phyloP scores from a whole-genome alignment of 2,329 filamentous ascomycete species.

The Alternaria burnsii region DNA sequence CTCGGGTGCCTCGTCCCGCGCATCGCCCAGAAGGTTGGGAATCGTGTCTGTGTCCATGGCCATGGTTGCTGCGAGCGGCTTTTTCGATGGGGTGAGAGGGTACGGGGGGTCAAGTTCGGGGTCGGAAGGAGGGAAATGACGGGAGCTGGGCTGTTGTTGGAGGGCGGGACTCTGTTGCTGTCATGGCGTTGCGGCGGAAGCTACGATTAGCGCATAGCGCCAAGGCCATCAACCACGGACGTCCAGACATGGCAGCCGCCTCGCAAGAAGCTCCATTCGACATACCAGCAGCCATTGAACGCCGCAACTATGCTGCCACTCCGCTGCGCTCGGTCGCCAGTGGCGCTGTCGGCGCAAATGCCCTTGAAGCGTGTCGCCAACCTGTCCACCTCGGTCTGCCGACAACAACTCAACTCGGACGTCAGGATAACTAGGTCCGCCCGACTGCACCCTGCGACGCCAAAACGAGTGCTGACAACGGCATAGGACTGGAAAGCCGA shows the following conservation, averaged over 20 bases:
- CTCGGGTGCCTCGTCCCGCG: constrained; percentile 86
- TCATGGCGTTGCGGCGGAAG: constrained; percentile 34
- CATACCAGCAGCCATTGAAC: constrained; percentile 49
- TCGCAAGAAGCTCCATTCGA: constrained; percentile 37
- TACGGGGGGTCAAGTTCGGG: background rate
- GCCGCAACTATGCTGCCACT: constrained; percentile 51
- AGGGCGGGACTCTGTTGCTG: constrained; percentile 33
- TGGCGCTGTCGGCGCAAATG: constrained; percentile 46
- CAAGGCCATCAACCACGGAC: constrained; percentile 33
- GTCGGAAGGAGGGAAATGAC: constrained; percentile 15
- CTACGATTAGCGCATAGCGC: constrained; percentile 30
- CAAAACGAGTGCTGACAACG: constrained; percentile 18
- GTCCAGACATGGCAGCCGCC: constrained; percentile 31
- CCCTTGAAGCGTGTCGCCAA: constrained; percentile 38
- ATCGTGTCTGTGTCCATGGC: constrained; percentile 87
- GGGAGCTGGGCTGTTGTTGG: constrained; percentile 16
- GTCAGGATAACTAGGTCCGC: constrained; percentile 76
- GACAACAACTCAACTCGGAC: constrained; percentile 68
- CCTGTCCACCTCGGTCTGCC: constrained; percentile 40
- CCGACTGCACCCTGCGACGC: background rate
- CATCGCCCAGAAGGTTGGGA: constrained; percentile 88
- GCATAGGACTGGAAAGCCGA: constrained; percentile 86
- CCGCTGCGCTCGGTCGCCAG: constrained; percentile 52
- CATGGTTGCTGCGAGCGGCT: constrained; percentile 32
- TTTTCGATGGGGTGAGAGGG: background rate